phyloP scores from a whole-genome alignment of 768 basidiomycete species.

The Sutorius australiensis region DNA sequence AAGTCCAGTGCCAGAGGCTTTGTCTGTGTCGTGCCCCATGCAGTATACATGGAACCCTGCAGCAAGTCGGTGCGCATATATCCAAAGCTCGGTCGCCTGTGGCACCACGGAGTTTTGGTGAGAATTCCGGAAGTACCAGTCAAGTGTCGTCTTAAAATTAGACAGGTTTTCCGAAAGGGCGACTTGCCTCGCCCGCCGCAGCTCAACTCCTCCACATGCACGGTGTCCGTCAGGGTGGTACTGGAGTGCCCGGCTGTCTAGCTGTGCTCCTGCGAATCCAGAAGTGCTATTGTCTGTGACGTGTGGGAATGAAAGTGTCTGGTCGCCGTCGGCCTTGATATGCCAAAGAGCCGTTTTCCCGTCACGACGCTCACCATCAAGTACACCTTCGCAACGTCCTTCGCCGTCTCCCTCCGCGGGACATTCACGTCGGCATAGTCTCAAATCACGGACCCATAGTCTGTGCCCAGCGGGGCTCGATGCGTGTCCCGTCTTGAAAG shows the following conservation, averaged over 20 bases:
- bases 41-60: slow-evolving; percentile 5
- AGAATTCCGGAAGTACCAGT: neutral
- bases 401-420: slow-evolving; percentile 35
- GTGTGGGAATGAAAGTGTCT: slow-evolving; percentile 45
- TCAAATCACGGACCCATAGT: slow-evolving; percentile 35
- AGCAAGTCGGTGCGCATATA: neutral
- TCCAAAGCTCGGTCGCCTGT: neutral
- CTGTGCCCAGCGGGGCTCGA: slow-evolving; percentile 53
- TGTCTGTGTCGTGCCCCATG: slow-evolving; percentile 5
- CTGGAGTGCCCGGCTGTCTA: slow-evolving; percentile 2
- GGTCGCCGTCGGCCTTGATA: slow-evolving; percentile 41
- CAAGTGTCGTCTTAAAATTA: neutral
- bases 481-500: slow-evolving; percentile 52
- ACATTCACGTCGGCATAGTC: slow-evolving; percentile 24
- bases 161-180: slow-evolving; percentile 13
- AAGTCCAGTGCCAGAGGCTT: neutral
- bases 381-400: slow-evolving; percentile 26
- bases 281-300: neutral
- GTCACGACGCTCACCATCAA: slow-evolving; percentile 5
- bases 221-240: slow-evolving; percentile 19
- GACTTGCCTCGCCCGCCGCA: slow-evolving; percentile 10
- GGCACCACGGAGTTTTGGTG: slow-evolving; percentile 10
- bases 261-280: slow-evolving; percentile 15
- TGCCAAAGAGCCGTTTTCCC: slow-evolving; percentile 37
- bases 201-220: neutral